Evolutionary conservation across 169 alveolate genomes (phyloP), one percentile per base, ranked within the genome.

Genomic region (Amoebophrya sp.): DNA sequence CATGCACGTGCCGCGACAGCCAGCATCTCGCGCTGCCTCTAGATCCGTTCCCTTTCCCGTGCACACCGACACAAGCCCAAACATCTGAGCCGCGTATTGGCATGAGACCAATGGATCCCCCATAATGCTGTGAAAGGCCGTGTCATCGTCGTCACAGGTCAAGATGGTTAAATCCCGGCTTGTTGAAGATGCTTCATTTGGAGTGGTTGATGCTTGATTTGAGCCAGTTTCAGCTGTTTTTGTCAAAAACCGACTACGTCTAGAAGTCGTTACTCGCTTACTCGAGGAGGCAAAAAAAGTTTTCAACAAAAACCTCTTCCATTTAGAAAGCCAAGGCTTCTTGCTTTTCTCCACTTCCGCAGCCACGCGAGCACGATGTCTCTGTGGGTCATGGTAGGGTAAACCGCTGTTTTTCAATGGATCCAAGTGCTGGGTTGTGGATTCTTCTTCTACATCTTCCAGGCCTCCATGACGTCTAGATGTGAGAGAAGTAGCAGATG

Each of bases 21-120:
- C 83, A 1, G 33, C 83, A 36, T 29, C 83, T 6, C 83, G 83
- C 36, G 83, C 83, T 29, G 33, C 33, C 83, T 65, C 83, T 36
- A 65, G 83, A 36, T 65, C 83, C 39, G 83, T 65, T 6, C 83
- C 83, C 83, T 65, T 65, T 6, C 83, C 83, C 39, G 83, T 65
- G 83, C 83, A 65, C 83, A 65, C 83, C 39, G 83, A 29, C 39
- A 36, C 83, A 10, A 65, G 33, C 10, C 83, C 83, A 36, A 65
- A 65, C 83, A 65, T 65, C 36, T 29, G 18, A 36, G 83, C 83
- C 39, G 83, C 83, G 83, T 26, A 65, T 6, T 65, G 83, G 83
- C 83, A 65, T 29, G 33, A 6, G 36, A 36, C n/a, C 36, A 65
- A 36, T 6, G 83, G 83, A 26, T 65, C 83, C 12, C 83, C 83